A percentile compares a stretch with the other conserved stretches of the same genome.
Conservation (phyloP, 768 basidiomycete genomes). For the Serendipita sp. region DNA sequence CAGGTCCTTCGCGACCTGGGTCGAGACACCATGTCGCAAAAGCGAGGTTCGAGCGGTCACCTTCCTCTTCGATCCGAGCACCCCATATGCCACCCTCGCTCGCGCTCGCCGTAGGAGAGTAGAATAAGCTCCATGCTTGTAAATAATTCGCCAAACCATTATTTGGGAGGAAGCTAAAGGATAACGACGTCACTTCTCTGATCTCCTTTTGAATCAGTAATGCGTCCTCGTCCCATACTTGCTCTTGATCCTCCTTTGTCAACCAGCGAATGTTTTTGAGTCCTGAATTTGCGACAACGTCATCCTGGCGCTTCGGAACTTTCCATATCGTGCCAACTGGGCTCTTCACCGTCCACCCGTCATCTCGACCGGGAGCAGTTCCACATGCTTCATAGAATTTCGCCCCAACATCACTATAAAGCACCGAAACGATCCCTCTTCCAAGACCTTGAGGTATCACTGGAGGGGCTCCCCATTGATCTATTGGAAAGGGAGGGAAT, state of each 20-base stretch:
- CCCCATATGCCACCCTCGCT: constrained; percentile 18
- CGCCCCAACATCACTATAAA: constrained; percentile 38
- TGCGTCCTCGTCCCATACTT: constrained; percentile 27
- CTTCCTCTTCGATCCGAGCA: constrained; percentile 9
- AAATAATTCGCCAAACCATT: constrained; percentile 29
- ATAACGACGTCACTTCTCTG: neutral
- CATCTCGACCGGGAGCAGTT: constrained; percentile 14
- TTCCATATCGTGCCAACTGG: constrained; percentile 27
- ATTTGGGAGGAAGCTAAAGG: constrained; percentile 27
- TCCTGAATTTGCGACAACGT: neutral
- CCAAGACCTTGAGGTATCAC: constrained; percentile 19
- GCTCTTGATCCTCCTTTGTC: constrained; percentile 20
- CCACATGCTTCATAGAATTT: constrained; percentile 30
- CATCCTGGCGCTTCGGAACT: constrained; percentile 11
- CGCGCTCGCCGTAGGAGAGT: constrained; percentile 4
- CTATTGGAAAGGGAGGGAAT: constrained; percentile 21
- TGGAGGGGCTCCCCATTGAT: constrained; percentile 29
- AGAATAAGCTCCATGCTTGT: constrained; percentile 11
- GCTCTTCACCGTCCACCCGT: constrained; percentile 29
- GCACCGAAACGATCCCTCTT: constrained; percentile 29
- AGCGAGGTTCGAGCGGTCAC: constrained; percentile 8
- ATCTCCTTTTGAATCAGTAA: constrained; percentile 19
- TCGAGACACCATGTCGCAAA: constrained; percentile 36
- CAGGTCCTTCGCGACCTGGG: constrained; percentile 14
- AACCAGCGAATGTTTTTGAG: constrained; percentile 17